phyloP scores from a whole-genome alignment of 2,329 filamentous ascomycete species.

The Metarhizium humberi region DNA sequence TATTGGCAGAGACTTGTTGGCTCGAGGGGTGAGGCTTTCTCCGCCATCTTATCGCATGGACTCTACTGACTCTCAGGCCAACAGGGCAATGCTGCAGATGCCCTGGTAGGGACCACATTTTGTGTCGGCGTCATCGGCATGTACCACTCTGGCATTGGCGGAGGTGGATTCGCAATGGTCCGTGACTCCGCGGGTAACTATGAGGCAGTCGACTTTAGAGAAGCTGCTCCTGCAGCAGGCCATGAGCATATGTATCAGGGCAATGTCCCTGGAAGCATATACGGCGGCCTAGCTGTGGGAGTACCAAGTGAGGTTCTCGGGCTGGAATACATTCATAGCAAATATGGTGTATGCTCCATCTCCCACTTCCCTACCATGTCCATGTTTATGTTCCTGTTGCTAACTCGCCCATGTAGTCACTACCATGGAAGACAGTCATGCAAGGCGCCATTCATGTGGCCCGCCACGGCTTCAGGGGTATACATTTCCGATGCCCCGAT shows the following conservation, averaged over 20 bases:
- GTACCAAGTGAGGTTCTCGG: constrained; percentile 72
- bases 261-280: constrained; percentile 56
- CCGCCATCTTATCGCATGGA: not conserved
- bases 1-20: constrained; percentile 56
- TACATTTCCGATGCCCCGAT: constrained; percentile 2
- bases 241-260: constrained; percentile 77
- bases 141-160: constrained; percentile 77
- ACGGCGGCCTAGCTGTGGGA: constrained; percentile 62
- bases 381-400: not conserved
- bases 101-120: constrained; percentile 62
- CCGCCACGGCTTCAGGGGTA: constrained; percentile 55
- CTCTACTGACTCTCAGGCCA: not conserved
- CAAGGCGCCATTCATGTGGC: constrained; percentile 67
- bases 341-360: constrained; percentile 47
- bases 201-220: constrained; percentile 83
- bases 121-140: constrained; percentile 69
- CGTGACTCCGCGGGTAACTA: constrained; percentile 64
- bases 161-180: constrained; percentile 84
- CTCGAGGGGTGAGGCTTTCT: constrained; percentile 33
- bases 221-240: constrained; percentile 75
- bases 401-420: constrained; percentile 20
- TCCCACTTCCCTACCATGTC: not conserved
- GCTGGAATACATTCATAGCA: constrained; percentile 66
- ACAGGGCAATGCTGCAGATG: constrained; percentile 68
- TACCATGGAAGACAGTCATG: constrained; percentile 65